phyloP scores from a whole-genome alignment of 73 alveolate genomes.

The Halteria grandinella region DNA sequence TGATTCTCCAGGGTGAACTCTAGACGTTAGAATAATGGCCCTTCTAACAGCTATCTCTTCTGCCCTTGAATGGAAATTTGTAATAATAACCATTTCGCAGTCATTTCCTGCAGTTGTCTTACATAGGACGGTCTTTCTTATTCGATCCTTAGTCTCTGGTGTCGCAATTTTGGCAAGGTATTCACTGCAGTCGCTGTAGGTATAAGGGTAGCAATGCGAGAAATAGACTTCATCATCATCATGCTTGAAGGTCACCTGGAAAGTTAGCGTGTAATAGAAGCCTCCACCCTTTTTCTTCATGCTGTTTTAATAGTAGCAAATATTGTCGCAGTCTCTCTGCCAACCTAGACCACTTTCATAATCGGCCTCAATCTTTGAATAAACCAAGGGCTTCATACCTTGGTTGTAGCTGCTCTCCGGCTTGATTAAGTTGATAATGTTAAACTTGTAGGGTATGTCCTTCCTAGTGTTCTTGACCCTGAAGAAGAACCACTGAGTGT shows the following conservation, averaged over 20 bases:
- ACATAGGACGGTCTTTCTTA: slow-evolving; percentile 64
- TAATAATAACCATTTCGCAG: slow-evolving; percentile 53
- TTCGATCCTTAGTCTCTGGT: slow-evolving; percentile 38
- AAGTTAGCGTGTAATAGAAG: slow-evolving; percentile 74
- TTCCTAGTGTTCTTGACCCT: slow-evolving; percentile 94
- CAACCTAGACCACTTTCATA: slow-evolving; percentile 45
- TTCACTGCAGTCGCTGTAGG: slow-evolving; percentile 69
- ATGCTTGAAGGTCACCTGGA: slow-evolving; percentile 61
- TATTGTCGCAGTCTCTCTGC: slow-evolving; percentile 73
- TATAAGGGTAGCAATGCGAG: slow-evolving; percentile 95
- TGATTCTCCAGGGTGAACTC: slow-evolving; percentile 93
- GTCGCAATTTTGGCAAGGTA: slow-evolving; percentile 20
- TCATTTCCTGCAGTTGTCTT: slow-evolving; percentile 69
- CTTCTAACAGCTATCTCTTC: slow-evolving; percentile 77
- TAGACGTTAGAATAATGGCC: slow-evolving; percentile 73
- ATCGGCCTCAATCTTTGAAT: slow-evolving; percentile 59
- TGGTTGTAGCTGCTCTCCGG: slow-evolving; percentile 81
- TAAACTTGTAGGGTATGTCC: slow-evolving; percentile 92
- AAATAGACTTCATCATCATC: slow-evolving; percentile 82
- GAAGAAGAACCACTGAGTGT: slow-evolving; percentile 98
- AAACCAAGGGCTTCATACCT: slow-evolving; percentile 84
- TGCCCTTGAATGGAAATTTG: slow-evolving; percentile 58
- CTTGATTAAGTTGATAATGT: slow-evolving; percentile 86
- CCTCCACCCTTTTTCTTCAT: slow-evolving; percentile 62
- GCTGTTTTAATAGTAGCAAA: slow-evolving; percentile 68